phyloP scores from a whole-genome alignment of 2,329 filamentous ascomycete species.

The Dactylonectria estremocensis region DNA sequence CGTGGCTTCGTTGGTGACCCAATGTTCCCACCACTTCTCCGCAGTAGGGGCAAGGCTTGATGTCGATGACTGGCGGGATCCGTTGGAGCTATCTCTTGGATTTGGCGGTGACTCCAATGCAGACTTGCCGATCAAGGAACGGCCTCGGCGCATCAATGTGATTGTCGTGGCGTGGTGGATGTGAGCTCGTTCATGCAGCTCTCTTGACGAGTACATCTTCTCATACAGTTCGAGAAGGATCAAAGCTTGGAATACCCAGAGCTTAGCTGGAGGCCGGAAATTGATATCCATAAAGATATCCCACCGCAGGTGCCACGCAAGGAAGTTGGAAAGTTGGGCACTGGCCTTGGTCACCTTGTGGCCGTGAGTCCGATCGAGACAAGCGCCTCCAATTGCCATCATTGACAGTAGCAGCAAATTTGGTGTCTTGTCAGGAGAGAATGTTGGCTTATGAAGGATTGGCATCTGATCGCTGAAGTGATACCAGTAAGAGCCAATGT shows the following conservation, averaged over 20 bases:
- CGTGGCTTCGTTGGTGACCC: conserved; percentile 95
- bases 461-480: conserved; percentile 96
- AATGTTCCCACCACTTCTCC: conserved; percentile 95
- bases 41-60: conserved; percentile 77
- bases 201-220: conserved; percentile 96
- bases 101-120: conserved; percentile 88
- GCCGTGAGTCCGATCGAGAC: conserved; percentile 86
- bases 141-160: conserved; percentile 93
- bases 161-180: conserved; percentile 97
- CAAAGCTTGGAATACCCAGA: conserved; percentile 96
- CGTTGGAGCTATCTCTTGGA: conserved; percentile 70
- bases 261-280: conserved; percentile 91
- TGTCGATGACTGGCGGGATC: conserved; percentile 73
- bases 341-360: conserved; percentile 81
- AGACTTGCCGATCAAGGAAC: conserved; percentile 89
- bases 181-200: conserved; percentile 93
- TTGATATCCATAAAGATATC: conserved; percentile 93
- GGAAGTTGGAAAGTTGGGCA: conserved; percentile 88
- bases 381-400: conserved; percentile 93
- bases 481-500: conserved; percentile 93
- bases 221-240: conserved; percentile 93
- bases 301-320: conserved; percentile 95
- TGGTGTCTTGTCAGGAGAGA: conserved; percentile 88
- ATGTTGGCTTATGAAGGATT: conserved; percentile 94
- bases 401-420: conserved; percentile 89